A percentile compares a stretch with the other conserved stretches of the same genome.
Evolutionary conservation across 2,329 filamentous ascomycete genomes (phyloP).

Genomic region (Aquanectria penicillioides): DNA sequence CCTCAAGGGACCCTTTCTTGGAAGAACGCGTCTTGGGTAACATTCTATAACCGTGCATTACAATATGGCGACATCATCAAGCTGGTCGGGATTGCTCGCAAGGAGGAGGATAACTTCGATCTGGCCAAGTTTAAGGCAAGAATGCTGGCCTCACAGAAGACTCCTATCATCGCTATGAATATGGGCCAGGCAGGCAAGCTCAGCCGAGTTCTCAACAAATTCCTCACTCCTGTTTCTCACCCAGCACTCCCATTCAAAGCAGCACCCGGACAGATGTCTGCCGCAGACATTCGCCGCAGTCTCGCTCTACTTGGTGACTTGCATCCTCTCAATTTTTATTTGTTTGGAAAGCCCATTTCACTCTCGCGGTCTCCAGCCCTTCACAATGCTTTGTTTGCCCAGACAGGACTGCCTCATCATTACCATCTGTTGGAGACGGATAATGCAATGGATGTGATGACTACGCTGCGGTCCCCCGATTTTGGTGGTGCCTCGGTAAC

Average conservation of each 20-base stretch:
- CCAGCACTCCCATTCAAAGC: conserved; percentile 90
- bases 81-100: conserved; percentile 83
- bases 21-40: conserved; percentile 92
- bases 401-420: conserved; percentile 83
- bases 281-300: conserved; percentile 84
- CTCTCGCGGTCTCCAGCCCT: conserved; percentile 87
- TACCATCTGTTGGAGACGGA: conserved; percentile 83
- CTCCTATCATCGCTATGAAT: conserved; percentile 94
- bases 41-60: conserved; percentile 88
- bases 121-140: conserved; percentile 83
- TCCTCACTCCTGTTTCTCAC: conserved; percentile 95
- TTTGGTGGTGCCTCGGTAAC: conserved; percentile 97
- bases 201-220: conserved; percentile 88
- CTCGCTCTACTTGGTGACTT: conserved; percentile 84
- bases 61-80: conserved; percentile 95
- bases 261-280: conserved; percentile 92
- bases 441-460: conserved; percentile 66
- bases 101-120: conserved; percentile 85
- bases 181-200: conserved; percentile 91
- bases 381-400: conserved; percentile 85
- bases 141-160: conserved; percentile 77
- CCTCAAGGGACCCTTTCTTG: conserved; percentile 82
- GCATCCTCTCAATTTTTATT: conserved; percentile 78
- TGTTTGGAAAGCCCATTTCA: conserved; percentile 88
- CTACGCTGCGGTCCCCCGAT: conserved; percentile 73